Evolutionary conservation across 2,329 filamentous ascomycete species (phyloP).

Genomic region (Sclerotinia nivalis): DNA sequence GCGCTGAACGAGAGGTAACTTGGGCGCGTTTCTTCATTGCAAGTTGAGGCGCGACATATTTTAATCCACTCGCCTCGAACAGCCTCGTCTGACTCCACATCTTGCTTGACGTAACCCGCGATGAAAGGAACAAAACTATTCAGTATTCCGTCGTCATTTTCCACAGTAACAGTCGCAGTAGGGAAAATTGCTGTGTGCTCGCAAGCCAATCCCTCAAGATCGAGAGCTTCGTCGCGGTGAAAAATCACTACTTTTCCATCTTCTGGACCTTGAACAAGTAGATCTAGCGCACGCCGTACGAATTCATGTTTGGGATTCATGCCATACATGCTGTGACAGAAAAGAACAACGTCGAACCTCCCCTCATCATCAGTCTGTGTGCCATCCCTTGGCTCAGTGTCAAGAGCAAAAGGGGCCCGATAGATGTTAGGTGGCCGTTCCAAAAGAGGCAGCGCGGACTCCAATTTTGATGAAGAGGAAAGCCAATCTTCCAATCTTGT

Average conservation of each 20-base stretch:
- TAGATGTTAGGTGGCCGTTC: constrained; percentile 45
- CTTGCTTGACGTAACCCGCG: constrained; percentile 47
- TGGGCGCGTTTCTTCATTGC: constrained; percentile 43
- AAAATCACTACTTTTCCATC: constrained; percentile 55
- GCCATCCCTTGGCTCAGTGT: constrained; percentile 34
- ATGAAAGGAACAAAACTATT: constrained; percentile 56
- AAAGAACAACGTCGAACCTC: constrained; percentile 57
- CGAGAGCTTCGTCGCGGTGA: constrained; percentile 51
- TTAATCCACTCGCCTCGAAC: constrained; percentile 50
- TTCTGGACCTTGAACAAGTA: constrained; percentile 47
- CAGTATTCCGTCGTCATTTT: constrained; percentile 48
- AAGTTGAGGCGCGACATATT: constrained; percentile 52
- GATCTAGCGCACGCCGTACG: constrained; percentile 49
- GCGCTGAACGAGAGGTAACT: constrained; percentile 50
- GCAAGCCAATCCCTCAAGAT: constrained; percentile 51
- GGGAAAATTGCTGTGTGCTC: constrained; percentile 51
- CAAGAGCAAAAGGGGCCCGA: constrained; percentile 44
- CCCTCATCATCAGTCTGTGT: constrained; percentile 36
- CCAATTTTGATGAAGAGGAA: constrained; percentile 31
- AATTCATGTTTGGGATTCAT: constrained; percentile 51
- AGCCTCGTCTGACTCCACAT: constrained; percentile 35
- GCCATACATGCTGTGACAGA: constrained; percentile 66
- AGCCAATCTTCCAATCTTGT: constrained; percentile 48
- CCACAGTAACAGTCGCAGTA: constrained; percentile 47
- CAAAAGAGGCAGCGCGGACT: constrained; percentile 47